Evolutionary conservation across 129 eudicot species (phyloP), one percentile per base, ranked within the genome.

Genomic region (Chrysanthemum makinoi): DNA sequence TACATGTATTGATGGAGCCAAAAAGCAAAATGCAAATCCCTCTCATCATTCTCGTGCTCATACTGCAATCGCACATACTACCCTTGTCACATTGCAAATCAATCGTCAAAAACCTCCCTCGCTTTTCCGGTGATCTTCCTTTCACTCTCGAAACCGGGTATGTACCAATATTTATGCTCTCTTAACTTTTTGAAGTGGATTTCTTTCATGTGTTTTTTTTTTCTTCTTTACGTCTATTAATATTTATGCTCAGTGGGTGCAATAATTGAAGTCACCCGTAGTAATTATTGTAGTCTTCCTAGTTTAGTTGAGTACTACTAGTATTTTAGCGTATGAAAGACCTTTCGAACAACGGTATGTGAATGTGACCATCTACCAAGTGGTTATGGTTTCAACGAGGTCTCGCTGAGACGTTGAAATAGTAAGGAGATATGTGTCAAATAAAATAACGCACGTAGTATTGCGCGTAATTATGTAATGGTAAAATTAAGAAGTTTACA

Each of bases 71-170:
- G 7, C 69, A 68, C 44, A 63, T 73, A 54, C 49, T 61, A 72
- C 50, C 53, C 11, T 14, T 58, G 8, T 47, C 58, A 69, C 33
- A 49, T 16, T 75, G 80, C 22, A 76, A 70, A 65, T 63, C 79
- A n/a, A 57, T 60, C 19, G 79, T 83, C 72, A 62, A 72, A 48
- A 48, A 64, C 16, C 77, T 83, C 58, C 87, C 87, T 12, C 76
- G 77, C 18, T 79, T 72, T 62, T 24, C 81, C 55, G 82, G 82
- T 10, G 16, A 72, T 3, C 87, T 83, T 24, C 87, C 84, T 1
- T 83, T 83, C 79, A 72, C 65, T 10, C 74, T 83, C 15, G 77
- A 83, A 75, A 79, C 87, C 1, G 84, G 87, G 87, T 83, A 61
- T 13, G 61, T 67, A 66, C 15, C 56, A 2, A 18, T 20, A 19